phyloP scores from a whole-genome alignment of 352 stramenopile species.

The Phytopythium kandeliae region DNA sequence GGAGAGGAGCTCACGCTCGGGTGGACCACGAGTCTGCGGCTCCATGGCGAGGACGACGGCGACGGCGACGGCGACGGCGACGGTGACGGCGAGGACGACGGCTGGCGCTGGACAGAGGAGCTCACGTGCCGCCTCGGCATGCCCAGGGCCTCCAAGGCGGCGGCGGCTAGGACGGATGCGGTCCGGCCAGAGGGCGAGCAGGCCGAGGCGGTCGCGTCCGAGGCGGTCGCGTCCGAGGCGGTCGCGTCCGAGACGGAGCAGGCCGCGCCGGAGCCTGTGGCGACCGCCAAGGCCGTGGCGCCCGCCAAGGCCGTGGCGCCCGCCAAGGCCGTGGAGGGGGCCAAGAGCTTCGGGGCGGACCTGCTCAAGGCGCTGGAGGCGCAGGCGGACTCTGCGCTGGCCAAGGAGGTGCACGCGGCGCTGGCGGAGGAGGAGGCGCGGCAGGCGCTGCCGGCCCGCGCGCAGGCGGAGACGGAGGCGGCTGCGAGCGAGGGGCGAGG shows the following conservation, averaged over 20 bases:
- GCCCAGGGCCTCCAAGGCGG: conserved; percentile 24
- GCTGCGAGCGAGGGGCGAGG: too few relatives aligned
- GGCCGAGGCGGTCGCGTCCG: background rate
- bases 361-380: conserved; percentile 9
- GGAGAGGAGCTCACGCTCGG: conserved; percentile 51
- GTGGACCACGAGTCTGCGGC: conserved; percentile 36
- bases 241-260: too few relatives aligned
- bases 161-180: conserved; percentile 9
- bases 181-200: conserved; percentile 1
- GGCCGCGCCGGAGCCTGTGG: background rate
- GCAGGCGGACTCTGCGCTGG: conserved; percentile 3
- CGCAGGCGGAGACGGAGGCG: background rate
- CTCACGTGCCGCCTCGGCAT: conserved; percentile 41
- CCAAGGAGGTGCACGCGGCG: conserved; percentile 4
- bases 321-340: conserved; percentile 7
- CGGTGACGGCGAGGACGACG: conserved; percentile 30
- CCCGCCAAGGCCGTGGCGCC: background rate
- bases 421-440: conserved; percentile 2
- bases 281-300: background rate
- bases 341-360: conserved; percentile 17
- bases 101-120: conserved; percentile 50
- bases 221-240: too few relatives aligned
- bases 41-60: conserved; percentile 40
- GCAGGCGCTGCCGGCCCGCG: background rate
- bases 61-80: conserved; percentile 32